Percentiles rank a stretch among this genome's conserved stretches.
These are phyloP conservation scores for Botryotinia calthae DNA, from an alignment of 2,329 filamentous ascomycete genomes.

Conservation along the genomic window DNA sequence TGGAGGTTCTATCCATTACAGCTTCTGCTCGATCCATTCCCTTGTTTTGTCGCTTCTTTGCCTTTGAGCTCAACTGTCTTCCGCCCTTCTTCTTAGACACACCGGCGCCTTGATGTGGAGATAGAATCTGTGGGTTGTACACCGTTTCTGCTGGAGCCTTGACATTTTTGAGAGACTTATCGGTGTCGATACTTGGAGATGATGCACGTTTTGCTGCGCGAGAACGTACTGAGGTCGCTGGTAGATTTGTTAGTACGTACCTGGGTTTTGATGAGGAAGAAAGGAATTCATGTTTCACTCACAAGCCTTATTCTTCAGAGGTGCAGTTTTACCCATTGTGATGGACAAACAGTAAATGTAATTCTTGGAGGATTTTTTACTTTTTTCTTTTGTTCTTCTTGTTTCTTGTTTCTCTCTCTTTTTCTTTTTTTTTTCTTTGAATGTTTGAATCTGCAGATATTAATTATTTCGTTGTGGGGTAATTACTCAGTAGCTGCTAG, in stretches of 20 bases:
- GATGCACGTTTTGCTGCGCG: slow-evolving; percentile 71
- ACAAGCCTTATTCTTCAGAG: slow-evolving; percentile 37
- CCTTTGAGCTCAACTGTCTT: slow-evolving; percentile 54
- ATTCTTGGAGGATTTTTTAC: not conserved
- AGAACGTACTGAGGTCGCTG: slow-evolving; percentile 62
- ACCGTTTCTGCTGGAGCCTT: slow-evolving; percentile 49
- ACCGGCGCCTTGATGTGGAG: slow-evolving; percentile 64
- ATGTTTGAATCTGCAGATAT: slow-evolving; percentile 3
- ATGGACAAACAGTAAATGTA: not conserved
- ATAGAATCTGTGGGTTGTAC: slow-evolving; percentile 62
- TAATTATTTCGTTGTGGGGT: slow-evolving; percentile 12
- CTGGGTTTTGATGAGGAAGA: not conserved
- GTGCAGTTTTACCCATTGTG: slow-evolving; percentile 39
- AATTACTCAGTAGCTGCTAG: not conserved
- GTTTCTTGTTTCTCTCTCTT: not conserved
- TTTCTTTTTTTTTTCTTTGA: not conserved
- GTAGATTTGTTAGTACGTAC: not conserved
- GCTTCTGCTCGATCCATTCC: slow-evolving; percentile 59
- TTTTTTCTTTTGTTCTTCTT: not conserved
- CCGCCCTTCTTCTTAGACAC: slow-evolving; percentile 65
- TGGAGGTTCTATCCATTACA: slow-evolving; percentile 56
- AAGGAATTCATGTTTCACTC: slow-evolving; percentile 10
- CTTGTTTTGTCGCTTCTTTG: slow-evolving; percentile 55
- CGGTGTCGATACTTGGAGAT: slow-evolving; percentile 66
- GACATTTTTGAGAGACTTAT: slow-evolving; percentile 66